Percentiles rank a stretch among this genome's conserved stretches.
Evolutionary conservation across 1,284 basidiomycete genomes (phyloP).

Genomic region (Leccinum huronense): DNA sequence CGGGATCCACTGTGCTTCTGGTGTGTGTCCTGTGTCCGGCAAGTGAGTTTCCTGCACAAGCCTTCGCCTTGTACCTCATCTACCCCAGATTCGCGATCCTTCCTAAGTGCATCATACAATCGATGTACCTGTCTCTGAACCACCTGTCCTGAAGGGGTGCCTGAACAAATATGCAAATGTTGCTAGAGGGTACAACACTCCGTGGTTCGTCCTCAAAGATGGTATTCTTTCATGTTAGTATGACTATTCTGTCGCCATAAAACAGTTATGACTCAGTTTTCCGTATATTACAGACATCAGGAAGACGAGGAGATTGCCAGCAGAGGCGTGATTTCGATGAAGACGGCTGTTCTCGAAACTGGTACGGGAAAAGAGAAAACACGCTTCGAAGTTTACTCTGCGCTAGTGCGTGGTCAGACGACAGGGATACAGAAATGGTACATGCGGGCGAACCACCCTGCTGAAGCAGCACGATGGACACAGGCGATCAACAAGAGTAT

Average conservation of each 20-base stretch:
- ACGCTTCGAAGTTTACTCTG: conserved; percentile 82
- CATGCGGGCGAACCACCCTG: conserved; percentile 87
- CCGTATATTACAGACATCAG: conserved; percentile 85
- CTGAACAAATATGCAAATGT: conserved; percentile 91
- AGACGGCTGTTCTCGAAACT: conserved; percentile 66
- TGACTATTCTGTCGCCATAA: conserved; percentile 1
- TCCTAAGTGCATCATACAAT: conserved; percentile 31
- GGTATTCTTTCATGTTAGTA: conserved; percentile 79
- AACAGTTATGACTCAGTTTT: conserved; percentile 8
- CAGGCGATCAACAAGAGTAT: conserved; percentile 59
- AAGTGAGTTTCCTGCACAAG: no score
- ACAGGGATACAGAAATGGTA: conserved; percentile 75
- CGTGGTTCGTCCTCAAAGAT: conserved; percentile 93
- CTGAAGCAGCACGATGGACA: conserved; percentile 80
- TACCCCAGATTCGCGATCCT: no score
- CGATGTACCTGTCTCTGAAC: conserved; percentile 47
- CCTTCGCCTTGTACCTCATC: no score
- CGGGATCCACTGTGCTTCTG: no score
- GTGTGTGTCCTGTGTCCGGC: no score
- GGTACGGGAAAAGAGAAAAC: conserved; percentile 49
- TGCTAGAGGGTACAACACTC: conserved; percentile 85
- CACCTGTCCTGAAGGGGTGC: conserved; percentile 75
- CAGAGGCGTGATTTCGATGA: conserved; percentile 88
- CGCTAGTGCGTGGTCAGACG: conserved; percentile 46
- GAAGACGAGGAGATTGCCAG: conserved; percentile 89